phyloP scores from a whole-genome alignment of 2,329 filamentous ascomycete genomes.

The Aspergillus calidoustus region DNA sequence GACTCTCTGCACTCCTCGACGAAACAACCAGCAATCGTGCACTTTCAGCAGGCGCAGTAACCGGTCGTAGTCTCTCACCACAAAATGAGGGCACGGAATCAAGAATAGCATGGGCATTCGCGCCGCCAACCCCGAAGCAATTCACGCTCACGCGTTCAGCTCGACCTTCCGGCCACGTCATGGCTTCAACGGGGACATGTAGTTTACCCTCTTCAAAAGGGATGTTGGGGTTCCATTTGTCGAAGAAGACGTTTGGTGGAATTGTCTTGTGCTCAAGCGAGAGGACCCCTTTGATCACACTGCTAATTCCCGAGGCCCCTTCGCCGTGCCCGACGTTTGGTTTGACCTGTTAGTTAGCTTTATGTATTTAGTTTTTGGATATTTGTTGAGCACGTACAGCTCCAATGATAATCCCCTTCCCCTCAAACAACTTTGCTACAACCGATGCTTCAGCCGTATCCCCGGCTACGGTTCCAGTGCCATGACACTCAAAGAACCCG shows the following conservation, averaged over 20 bases:
- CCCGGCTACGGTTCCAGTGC: conserved; percentile 18
- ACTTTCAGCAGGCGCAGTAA: conserved; percentile 17
- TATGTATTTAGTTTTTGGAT: no score
- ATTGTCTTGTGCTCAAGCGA: conserved; percentile 21
- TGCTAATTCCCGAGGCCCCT: conserved; percentile 21
- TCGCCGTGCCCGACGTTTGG: conserved; percentile 28
- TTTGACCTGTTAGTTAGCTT: conserved; percentile 17
- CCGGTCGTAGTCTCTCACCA: conserved; percentile 39
- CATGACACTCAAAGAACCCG: conserved; percentile 14
- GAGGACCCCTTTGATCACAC: conserved; percentile 25
- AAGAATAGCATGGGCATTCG: conserved; percentile 17
- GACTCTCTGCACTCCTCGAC: background rate
- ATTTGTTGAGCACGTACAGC: conserved; percentile 4
- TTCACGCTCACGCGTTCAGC: conserved; percentile 32
- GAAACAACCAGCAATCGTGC: background rate
- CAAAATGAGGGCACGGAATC: conserved; percentile 12
- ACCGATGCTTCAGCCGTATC: conserved; percentile 15
- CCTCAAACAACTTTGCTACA: conserved; percentile 14
- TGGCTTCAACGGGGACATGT: background rate
- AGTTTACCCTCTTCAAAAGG: conserved; percentile 11
- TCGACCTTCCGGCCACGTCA: conserved; percentile 26
- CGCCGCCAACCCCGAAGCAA: conserved; percentile 31
- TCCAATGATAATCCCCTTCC: conserved; percentile 12
- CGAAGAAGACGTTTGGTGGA: conserved; percentile 26
- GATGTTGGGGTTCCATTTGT: conserved; percentile 23